phyloP scores from a whole-genome alignment of 164 flowering plant genomes.

The Pachysandra terminalis region DNA sequence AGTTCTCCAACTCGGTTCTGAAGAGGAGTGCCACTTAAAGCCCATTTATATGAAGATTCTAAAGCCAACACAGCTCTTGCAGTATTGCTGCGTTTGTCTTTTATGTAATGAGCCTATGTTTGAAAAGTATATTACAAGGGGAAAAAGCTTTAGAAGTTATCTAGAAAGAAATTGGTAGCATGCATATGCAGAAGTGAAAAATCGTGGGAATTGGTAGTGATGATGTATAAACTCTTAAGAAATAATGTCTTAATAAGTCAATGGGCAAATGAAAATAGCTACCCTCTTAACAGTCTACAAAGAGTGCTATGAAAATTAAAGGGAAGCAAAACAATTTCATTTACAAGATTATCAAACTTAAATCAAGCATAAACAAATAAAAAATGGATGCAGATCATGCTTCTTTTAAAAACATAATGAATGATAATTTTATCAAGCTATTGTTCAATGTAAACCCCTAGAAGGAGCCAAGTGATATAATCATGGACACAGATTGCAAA shows the following conservation, averaged over 20 bases:
- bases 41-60: constrained; percentile 87
- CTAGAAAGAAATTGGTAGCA: neutral
- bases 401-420: neutral
- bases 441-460: too few species aligned
- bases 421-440: neutral
- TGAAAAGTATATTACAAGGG: neutral
- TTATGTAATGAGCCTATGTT: constrained; percentile 83
- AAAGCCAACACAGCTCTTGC: constrained; percentile 81
- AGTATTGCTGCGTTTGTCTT: constrained; percentile 76
- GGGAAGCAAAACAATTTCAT: too few species aligned
- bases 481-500: too few species aligned
- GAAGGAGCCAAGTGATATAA: neutral
- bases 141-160: neutral
- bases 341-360: too few species aligned
- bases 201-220: too few species aligned
- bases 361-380: too few species aligned
- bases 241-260: too few species aligned
- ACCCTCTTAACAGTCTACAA: too few species aligned
- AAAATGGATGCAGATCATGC: neutral
- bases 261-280: too few species aligned
- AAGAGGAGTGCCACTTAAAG: constrained; percentile 95
- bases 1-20: constrained; percentile 98
- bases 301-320: too few species aligned
- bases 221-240: too few species aligned
- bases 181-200: neutral